Percentiles rank a stretch among this genome's conserved stretches.
phyloP scores from a whole-genome alignment of 257 asterid species.

The Solanum stenotomum region DNA sequence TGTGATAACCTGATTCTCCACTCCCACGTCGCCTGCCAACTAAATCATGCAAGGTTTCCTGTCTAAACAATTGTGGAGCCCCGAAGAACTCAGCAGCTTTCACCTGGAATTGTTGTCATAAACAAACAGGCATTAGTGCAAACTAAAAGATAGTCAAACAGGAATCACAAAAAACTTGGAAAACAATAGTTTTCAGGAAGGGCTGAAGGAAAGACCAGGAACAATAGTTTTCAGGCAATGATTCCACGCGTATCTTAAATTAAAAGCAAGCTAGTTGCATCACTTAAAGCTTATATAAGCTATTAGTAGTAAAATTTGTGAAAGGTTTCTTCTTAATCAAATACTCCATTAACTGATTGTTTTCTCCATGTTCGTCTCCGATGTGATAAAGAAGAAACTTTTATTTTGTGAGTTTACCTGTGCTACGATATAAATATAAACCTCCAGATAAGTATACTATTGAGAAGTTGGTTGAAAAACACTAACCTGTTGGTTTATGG shows the following conservation, averaged over 20 bases:
- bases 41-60: not conserved
- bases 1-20: not conserved
- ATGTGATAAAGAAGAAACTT: not conserved
- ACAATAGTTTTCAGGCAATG: not conserved
- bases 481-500: conserved; percentile 47
- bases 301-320: not conserved
- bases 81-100: conserved; percentile 3
- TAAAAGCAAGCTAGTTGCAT: not conserved
- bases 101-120: conserved; percentile 8
- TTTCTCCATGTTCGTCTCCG: not conserved
- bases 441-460: not conserved
- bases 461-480: not conserved
- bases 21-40: not conserved
- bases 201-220: not conserved
- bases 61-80: conserved; percentile 3
- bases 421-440: not conserved
- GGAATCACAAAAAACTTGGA: not conserved
- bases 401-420: not conserved
- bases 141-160: not conserved
- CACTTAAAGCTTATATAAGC: not conserved
- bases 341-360: not conserved
- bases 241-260: not conserved
- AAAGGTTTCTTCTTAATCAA: not conserved
- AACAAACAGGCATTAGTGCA: not conserved
- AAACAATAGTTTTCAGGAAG: not conserved